Base-by-base conservation (phyloP, 2,329 filamentous ascomycete species). In the Ophiostoma sp. region DNA sequence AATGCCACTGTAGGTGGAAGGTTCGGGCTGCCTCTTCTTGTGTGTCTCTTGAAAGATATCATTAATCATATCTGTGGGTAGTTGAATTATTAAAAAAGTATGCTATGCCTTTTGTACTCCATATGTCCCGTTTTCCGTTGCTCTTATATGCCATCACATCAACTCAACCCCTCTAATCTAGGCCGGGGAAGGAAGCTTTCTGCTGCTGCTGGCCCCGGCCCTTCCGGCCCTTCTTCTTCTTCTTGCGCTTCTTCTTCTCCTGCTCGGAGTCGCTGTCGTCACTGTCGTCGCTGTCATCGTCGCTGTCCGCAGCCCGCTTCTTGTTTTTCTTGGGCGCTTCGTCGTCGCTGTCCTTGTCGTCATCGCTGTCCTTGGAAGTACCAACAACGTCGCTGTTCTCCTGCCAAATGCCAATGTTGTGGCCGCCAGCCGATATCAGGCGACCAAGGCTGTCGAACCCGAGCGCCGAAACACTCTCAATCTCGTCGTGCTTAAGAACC, bases 401-500 rank as follows among this genome's bases (percentile, higher is more conserved):
- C 75, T 95, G 87, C 95, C 95, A 99, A 1, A 98, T 88, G 78
- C 97, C 97, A 71, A 99, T 85, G 0, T 88, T 87, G 73, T 85
- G 85, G 0, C 95, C 95, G 67, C 95, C 95, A 11, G 92, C 93
- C 74, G 89, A 96, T 73, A 99, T 92, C 82, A 99, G 87, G 63
- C 95, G 85, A 63, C 93, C 91, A 66, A 89, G 87, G 66, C 90
- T 89, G 78, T 98, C 95, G 72, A 98, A 96, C 1, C 84, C 90
- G 0, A 99, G 78, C 0, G 86, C 90, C 1, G 93, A 85, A 3
- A 97, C 93, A 2, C 90, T 90, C 76, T 98, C 94, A 18, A 95
- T 80, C 70, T 96, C 93, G 74, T 97, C 92, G 76, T 97, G 94
- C 73, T 86, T 89, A 75, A 84, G 73, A 66, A 89, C 85, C 0